Conservation (phyloP, 108 stramenopile genomes). For the Pseudonitzschia pungens region DNA sequence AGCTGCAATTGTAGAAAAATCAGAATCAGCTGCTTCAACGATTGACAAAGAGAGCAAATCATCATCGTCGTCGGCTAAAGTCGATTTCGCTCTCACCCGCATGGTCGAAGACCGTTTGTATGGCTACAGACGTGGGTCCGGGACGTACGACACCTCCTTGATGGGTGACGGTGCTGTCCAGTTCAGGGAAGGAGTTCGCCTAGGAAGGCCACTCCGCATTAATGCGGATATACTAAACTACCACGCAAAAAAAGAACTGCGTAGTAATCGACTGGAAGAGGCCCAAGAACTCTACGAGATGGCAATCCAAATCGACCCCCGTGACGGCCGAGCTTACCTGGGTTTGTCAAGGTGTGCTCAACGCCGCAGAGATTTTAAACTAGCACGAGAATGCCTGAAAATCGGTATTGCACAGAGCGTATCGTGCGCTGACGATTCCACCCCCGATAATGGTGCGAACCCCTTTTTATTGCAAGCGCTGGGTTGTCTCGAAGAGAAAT, state of each 20-base stretch:
- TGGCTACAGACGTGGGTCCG: constrained; percentile 61
- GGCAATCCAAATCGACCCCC: constrained; percentile 63
- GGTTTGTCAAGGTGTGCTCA: constrained; percentile 81
- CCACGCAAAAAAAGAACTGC: constrained; percentile 71
- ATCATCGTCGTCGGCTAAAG: constrained; percentile 15
- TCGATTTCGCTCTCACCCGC: constrained; percentile 65
- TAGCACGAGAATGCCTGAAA: constrained; percentile 54
- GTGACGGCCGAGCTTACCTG: constrained; percentile 81
- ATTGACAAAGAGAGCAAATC: background rate
- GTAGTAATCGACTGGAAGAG: constrained; percentile 29
- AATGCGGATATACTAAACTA: constrained; percentile 75
- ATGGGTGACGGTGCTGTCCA: constrained; percentile 72
- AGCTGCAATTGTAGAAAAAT: background rate
- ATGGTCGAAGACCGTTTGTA: constrained; percentile 79
- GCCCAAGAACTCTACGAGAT: constrained; percentile 37
- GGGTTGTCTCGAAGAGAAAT: constrained; percentile 77
- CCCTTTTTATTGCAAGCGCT: constrained; percentile 83
- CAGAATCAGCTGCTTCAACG: constrained; percentile 10
- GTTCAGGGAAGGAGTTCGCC: constrained; percentile 74
- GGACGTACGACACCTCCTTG: constrained; percentile 68
- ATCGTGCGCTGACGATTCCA: constrained; percentile 25
- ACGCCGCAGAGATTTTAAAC: constrained; percentile 70
- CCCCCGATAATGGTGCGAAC: constrained; percentile 67
- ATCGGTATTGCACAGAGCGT: constrained; percentile 58
- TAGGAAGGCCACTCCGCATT: constrained; percentile 66